phyloP scores from a whole-genome alignment of 306 rosid genomes.

The Dicorynia guianensis region DNA sequence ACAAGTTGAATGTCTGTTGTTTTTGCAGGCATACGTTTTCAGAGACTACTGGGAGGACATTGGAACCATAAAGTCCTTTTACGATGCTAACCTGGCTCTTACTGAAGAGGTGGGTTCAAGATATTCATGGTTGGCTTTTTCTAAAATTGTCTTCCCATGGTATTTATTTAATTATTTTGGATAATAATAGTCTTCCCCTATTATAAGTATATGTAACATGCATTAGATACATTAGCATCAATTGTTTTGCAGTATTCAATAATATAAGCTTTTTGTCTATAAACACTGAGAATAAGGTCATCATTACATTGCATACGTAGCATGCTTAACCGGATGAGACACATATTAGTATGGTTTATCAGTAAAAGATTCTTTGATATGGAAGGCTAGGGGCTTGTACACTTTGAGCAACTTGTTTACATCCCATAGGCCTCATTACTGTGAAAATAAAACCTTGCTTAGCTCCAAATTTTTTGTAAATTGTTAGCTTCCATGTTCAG shows the following conservation, averaged over 20 bases:
- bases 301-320: not conserved
- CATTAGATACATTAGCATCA: not conserved
- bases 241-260: conserved; percentile 2
- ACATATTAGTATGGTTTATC: not conserved
- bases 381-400: not conserved
- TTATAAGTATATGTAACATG: not conserved
- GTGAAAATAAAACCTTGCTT: not conserved
- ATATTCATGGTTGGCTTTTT: not conserved
- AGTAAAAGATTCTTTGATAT: not conserved
- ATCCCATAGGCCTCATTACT: not conserved
- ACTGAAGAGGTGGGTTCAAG: conserved; percentile 73
- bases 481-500: conserved; percentile 25
- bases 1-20: conserved; percentile 16
- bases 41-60: conserved; percentile 97
- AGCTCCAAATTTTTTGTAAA: conserved; percentile 8
- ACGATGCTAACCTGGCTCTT: conserved; percentile 86
- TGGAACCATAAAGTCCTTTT: conserved; percentile 86
- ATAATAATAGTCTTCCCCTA: not conserved
- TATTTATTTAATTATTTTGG: too few species aligned
- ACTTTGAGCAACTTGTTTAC: not conserved
- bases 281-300: not conserved
- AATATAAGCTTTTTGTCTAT: not conserved
- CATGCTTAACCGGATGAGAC: conserved; percentile 5
- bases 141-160: not conserved
- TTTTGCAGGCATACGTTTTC: conserved; percentile 75